Evolutionary conservation across 2,329 filamentous ascomycete genomes (phyloP), one percentile per base, ranked within the genome.

Genomic region (Fusarium neocosmosporiellum): DNA sequence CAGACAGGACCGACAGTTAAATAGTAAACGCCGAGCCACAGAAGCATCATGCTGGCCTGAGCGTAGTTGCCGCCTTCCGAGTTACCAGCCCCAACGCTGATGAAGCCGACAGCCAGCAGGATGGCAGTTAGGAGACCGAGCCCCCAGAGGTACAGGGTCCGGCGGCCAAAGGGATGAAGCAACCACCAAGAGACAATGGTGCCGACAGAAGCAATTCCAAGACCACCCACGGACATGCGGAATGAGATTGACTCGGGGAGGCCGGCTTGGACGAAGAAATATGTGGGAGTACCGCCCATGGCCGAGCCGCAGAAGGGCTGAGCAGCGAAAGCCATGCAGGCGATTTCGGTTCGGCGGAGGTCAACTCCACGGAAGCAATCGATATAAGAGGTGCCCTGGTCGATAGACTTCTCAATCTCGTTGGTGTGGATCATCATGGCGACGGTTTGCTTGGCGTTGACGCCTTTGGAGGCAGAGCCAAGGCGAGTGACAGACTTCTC

Each of bases 371-470:
- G 83, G 77, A 88, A 88, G 71, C 85, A 87, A 76, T 88, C 85
- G 29, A 75, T 57, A 71, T 88, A 88, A 0, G 78, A 81, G 1
- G 82, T 82, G 3, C 85, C 85, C 2, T 74, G 73, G 1, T 81
- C 80, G 37, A 82, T 76, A n/a, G 80, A 77, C 36, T 81, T 78
- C 73, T 87, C 65, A 36, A 67, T 58, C 34, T 65, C 24, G 24
- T 83, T 78, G 7, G 82, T 84, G 59, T 83, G 79, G 22, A 81
- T 74, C 74, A 84, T 83, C 75, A 81, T 78, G 50, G 80, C 79
- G 29, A 83, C 65, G 0, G 92, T 94, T 80, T 94, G 92, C 29
- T 66, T 53, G 2, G 77, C 70, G 31, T 80, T 80, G 29, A 75
- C 65, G 66, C 81, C 74, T 54, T 27, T 27, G 8, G 14, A 46